Evolutionary conservation across 176 grass and related monocot species (phyloP), one percentile per base, ranked within the genome.

Genomic region (Raddia distichophylla): DNA sequence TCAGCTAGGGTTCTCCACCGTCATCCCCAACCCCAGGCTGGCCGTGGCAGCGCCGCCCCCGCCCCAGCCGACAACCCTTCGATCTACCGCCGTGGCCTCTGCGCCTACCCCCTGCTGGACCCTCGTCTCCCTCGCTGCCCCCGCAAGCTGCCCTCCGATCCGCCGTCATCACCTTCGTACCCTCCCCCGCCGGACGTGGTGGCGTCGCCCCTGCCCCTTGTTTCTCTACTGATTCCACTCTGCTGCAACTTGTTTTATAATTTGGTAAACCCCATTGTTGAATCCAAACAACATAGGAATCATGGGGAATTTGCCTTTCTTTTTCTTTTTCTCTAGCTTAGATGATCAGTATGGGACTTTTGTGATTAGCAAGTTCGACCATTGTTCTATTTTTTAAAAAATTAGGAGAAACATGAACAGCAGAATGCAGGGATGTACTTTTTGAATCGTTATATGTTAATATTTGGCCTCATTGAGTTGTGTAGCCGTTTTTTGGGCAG

Each of bases 251-350:
- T 27, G n/a, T n/a, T 78, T 64, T 52, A 37, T 6, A 50, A 65
- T 78, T 64, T 37, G 18, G 5, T 78, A 52, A 10, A 33, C 64
- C 27, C 64, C 45, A n/a, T 37, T 18, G 60, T 22, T 65, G 75
- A 78, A 64, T 50, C 46, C 27, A 35, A 65, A 64, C 33, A 19
- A 15, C 27, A 77, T 49, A 40, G 46, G 16, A 47, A 64, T 77
- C 48, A 37, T 46, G 18, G 9, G 75, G 27, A 35, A 10, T 75
- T 75, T 53, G 27, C 17, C 35, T 19, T 74, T 42, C 56, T 1
- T 47, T 47, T 8, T 69, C 20, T n/a, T 60, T 76, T 75, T 8
- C 57, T 76, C 56, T 78, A 22, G 45, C 64, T 64, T 65, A 50
- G 16, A 66, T 37, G 12, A 10, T 65, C 5, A 52, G 18, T 66